Percentiles rank a stretch among this genome's conserved stretches.
These are phyloP conservation scores for Rozella allomycis DNA, from an alignment of 371 early-diverging fungal genomes.

Conservation along the genomic window DNA sequence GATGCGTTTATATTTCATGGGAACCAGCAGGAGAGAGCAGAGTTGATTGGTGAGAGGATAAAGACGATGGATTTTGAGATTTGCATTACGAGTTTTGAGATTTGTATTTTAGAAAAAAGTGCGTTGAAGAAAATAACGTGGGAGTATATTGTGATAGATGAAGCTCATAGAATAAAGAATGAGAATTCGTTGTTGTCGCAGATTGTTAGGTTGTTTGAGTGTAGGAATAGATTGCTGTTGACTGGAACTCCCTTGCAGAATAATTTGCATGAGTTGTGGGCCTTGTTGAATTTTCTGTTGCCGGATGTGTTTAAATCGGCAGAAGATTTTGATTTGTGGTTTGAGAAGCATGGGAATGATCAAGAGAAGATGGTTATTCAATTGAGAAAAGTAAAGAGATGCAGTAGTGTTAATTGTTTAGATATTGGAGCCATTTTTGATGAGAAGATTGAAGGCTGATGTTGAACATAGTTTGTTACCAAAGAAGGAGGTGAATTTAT, in stretches of 20 bases:
- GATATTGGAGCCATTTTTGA: constrained; percentile 83
- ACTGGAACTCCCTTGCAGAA: constrained; percentile 98
- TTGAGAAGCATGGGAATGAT: constrained; percentile 43
- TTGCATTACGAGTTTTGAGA: constrained; percentile 95
- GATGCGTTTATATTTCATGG: constrained; percentile 83
- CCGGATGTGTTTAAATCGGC: constrained; percentile 84
- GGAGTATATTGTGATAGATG: constrained; percentile 93
- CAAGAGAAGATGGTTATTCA: constrained; percentile 69
- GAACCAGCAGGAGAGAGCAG: constrained; percentile 52
- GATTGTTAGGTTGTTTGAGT: constrained; percentile 64
- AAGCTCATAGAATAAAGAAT: constrained; percentile 99
- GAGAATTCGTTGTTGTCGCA: constrained; percentile 82
- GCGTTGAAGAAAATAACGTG: constrained; percentile 68
- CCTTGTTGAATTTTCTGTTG: constrained; percentile 89
- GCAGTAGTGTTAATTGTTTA: constrained; percentile 20
- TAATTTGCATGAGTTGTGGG: constrained; percentile 97
- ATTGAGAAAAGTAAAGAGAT: constrained; percentile 54
- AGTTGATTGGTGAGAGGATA: constrained; percentile 29
- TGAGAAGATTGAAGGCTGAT: constrained; percentile 93
- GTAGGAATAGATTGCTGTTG: constrained; percentile 76
- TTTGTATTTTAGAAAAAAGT: constrained; percentile 70
- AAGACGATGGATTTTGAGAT: constrained; percentile 59
- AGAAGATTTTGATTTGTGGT: constrained; percentile 83
- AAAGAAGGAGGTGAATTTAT: constrained; percentile 89
- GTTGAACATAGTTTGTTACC: constrained; percentile 90